Conservation (phyloP, 805 yeast species). For the Yarrowia sp. region DNA sequence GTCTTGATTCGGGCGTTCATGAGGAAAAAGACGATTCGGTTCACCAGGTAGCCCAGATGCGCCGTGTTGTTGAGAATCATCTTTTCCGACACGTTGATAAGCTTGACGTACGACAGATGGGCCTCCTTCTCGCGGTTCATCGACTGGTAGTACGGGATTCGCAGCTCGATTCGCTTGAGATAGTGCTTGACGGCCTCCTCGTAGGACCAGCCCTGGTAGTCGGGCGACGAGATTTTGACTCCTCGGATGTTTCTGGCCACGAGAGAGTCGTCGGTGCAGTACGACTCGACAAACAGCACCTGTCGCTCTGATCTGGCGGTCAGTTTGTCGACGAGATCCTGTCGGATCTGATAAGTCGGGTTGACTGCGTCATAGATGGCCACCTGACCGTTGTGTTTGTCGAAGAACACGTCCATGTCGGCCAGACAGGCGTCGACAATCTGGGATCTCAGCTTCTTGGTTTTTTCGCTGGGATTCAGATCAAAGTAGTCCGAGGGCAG, state of each 20-base stretch:
- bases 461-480: conserved; percentile 57
- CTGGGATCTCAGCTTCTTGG: conserved; percentile 60
- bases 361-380: conserved; percentile 97
- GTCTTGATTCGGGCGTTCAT: conserved; percentile 88
- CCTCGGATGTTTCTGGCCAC: conserved; percentile 79
- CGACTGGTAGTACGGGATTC: conserved; percentile 75
- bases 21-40: conserved; percentile 88
- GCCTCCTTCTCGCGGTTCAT: conserved; percentile 59
- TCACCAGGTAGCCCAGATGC: conserved; percentile 85
- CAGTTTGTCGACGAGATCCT: conserved; percentile 62
- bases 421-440: conserved; percentile 68
- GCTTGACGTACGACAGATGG: conserved; percentile 76
- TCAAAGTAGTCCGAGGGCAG: conserved; percentile 77
- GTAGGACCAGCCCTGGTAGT: conserved; percentile 78
- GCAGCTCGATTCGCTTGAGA: conserved; percentile 68
- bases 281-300: conserved; percentile 85
- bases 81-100: conserved; percentile 88
- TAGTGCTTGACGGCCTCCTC: conserved; percentile 79
- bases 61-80: conserved; percentile 75
- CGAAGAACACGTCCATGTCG: conserved; percentile 76
- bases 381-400: conserved; percentile 84
- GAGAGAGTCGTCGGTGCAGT: conserved; percentile 74
- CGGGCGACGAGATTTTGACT: conserved; percentile 82
- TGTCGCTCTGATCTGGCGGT: conserved; percentile 65
- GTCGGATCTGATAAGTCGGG: conserved; percentile 73